Evolutionary conservation across 2,329 filamentous ascomycete species (phyloP), one percentile per base, ranked within the genome.

Genomic region (Penicillium sp.): DNA sequence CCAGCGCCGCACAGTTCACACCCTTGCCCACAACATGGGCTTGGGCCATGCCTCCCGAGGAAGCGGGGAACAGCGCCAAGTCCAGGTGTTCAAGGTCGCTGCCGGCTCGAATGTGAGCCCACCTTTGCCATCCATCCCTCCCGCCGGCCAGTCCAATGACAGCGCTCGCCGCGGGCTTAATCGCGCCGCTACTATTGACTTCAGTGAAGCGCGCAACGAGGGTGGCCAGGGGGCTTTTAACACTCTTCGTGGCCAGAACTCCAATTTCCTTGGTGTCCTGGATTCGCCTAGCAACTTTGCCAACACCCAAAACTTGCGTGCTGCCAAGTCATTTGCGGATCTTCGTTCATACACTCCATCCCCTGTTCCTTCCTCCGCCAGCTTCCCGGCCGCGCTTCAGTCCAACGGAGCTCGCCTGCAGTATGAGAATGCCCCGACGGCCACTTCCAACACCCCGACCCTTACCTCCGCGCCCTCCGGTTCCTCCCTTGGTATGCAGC

Each of bases 151-250:
- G 41, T 78, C 80, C 34, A 9, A 9, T 9, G 86, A 94, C 48
- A 79, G 84, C 39, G 82, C 87, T 52, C 82, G 90, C 51, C 84
- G 90, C 44, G 84, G 83, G 3, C 72, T 98, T 23, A 95, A 88
- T 68, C 83, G 92, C 46, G 89, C 92, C 11, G 92, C 92, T n/a
- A 96, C 92, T 2, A 95, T 93, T 50, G 92, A 96, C 64, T 96
- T 96, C 64, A 88, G 85, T 49, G 84, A 88, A 46, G 79, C 85
- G 35, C 77, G 85, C 37, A 84, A 83, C 45, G 82, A 84, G 14
- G 81, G 39, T 18, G 50, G 80, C 13, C 74, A 73, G 32, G 80
- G 77, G 49, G 83, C 83, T 49, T 90, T 88, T 49, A 80, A 81
- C 54, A 77, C 84, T 2, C 76, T 95, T 23, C 68, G 69, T 42